Evolutionary conservation across 345 rosid genomes (phyloP), one percentile per base, ranked within the genome.

Genomic region (Corchorus capsularis): DNA sequence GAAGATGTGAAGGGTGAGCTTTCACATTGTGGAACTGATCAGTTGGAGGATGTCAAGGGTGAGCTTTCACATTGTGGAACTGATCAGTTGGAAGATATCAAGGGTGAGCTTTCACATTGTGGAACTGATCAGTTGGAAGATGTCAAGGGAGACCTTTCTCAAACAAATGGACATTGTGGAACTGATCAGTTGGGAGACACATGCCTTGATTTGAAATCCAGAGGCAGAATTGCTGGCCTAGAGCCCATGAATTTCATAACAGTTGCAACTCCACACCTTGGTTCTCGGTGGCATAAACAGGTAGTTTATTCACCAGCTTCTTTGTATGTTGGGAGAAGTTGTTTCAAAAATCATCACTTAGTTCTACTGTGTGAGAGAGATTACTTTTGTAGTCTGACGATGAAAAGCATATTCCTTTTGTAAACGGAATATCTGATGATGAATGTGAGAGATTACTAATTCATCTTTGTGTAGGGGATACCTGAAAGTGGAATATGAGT

Each of bases 271-370:
- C 98, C 98, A 39, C 97, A 94, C 83, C 97, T 94, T 71, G 98
- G 97, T 78, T 91, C 95, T 53, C 84, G 88, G 75, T 86, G 97
- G 83, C 97, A 91, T 83, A 93, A 87, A 76, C 97, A 94, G 94
- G 98, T 92, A 62, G 77, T 59, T 53, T 46, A n/a, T 15, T 74
- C 57, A 8, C 53, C 72, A 53, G 71, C 57, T 22, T 55, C 16
- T 47, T 71, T 52, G 32, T 45, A 53, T 69, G 10, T 68, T n/a
- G 55, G 3, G 3, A 41, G 34, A 12, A 3, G 27, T 35, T 72
- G 17, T 4, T 74, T 59, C n/a, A 22, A 35, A 11, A 41, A 22
- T 69, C 50, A 20, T 77, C 73, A 53, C 27, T 27, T 27, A 27
- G 27, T 27, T 27, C 27, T 27, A 0, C 27, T 27, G 27, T 27